Percentiles rank a stretch among this genome's conserved stretches.
phyloP scores from a whole-genome alignment of 2,329 filamentous ascomycete genomes.

The Sphaerulina populicola region DNA sequence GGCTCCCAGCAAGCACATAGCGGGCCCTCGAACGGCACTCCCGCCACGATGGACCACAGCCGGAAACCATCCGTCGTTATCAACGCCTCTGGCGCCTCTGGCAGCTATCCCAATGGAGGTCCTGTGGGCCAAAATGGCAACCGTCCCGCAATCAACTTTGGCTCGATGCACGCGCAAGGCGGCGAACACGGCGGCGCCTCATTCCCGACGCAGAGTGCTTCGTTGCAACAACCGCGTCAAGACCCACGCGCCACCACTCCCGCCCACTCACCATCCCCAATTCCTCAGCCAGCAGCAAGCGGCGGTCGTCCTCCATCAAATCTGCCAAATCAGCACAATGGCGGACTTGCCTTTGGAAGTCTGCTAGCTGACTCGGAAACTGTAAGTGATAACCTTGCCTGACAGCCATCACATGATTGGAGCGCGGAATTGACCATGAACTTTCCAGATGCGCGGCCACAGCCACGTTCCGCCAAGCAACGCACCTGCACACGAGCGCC shows the following conservation, averaged over 20 bases:
- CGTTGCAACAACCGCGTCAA: slow-evolving; percentile 44
- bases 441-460: slow-evolving; percentile 23
- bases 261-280: slow-evolving; percentile 81
- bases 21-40: slow-evolving; percentile 58
- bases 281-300: slow-evolving; percentile 73
- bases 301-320: slow-evolving; percentile 73
- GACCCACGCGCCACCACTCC: slow-evolving; percentile 74
- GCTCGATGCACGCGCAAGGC: slow-evolving; percentile 60
- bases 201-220: slow-evolving; percentile 55
- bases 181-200: slow-evolving; percentile 59
- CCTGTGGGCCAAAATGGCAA: slow-evolving; percentile 46
- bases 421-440: slow-evolving; percentile 6
- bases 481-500: slow-evolving; percentile 66
- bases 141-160: slow-evolving; percentile 66
- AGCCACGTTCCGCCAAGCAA: slow-evolving; percentile 30
- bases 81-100: slow-evolving; percentile 69
- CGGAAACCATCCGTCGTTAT: slow-evolving; percentile 89
- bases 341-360: slow-evolving; percentile 73
- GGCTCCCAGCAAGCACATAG: slow-evolving; percentile 43
- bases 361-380: slow-evolving; percentile 66
- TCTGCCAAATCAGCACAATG: slow-evolving; percentile 60
- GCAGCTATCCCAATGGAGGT: slow-evolving; percentile 69
- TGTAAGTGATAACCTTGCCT: slow-evolving; percentile 39
- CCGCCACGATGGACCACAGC: slow-evolving; percentile 56
- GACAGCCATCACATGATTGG: slow-evolving; percentile 9